phyloP scores from a whole-genome alignment of 768 basidiomycete species.

The Favolaschia claudopus region DNA sequence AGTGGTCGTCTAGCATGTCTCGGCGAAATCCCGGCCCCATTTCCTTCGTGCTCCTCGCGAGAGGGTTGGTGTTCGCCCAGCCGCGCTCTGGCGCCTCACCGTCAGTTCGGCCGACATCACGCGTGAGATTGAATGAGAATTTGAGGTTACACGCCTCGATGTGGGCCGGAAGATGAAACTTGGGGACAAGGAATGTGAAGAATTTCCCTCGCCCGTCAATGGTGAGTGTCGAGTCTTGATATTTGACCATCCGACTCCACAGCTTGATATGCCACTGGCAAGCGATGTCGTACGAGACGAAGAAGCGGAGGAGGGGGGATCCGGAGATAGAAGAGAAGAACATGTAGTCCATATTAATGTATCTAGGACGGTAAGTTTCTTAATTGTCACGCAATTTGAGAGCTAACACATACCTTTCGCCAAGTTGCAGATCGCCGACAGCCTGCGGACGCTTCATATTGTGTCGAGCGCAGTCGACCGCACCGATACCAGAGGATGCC shows the following conservation, averaged over 20 bases:
- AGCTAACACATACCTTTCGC: conserved; percentile 19
- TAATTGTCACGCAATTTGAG: background rate
- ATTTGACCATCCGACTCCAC: conserved; percentile 17
- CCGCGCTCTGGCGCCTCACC: conserved; percentile 44
- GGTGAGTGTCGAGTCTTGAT: conserved; percentile 2
- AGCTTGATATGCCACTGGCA: conserved; percentile 27
- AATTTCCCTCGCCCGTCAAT: background rate
- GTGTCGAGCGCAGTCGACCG: conserved; percentile 14
- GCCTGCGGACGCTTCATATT: conserved; percentile 16
- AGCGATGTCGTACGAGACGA: conserved; percentile 34
- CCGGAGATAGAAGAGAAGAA: conserved; percentile 26
- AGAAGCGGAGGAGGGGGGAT: conserved; percentile 4
- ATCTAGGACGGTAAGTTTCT: background rate
- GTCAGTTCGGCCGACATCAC: conserved; percentile 45
- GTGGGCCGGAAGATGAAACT: conserved; percentile 36
- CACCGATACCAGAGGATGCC: conserved; percentile 18
- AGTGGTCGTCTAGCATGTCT: background rate
- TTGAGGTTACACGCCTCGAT: conserved; percentile 18
- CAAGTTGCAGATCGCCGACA: conserved; percentile 29
- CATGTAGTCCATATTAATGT: conserved; percentile 37
- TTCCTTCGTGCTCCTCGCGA: conserved; percentile 43
- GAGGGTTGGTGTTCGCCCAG: conserved; percentile 36
- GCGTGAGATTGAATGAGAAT: conserved; percentile 33
- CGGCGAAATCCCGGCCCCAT: conserved; percentile 38
- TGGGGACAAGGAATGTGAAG: conserved; percentile 31